A percentile compares a stretch with the other conserved stretches of the same genome.
Conservation (phyloP, 495 filamentous ascomycete genomes). For the Peziza echinospora region DNA sequence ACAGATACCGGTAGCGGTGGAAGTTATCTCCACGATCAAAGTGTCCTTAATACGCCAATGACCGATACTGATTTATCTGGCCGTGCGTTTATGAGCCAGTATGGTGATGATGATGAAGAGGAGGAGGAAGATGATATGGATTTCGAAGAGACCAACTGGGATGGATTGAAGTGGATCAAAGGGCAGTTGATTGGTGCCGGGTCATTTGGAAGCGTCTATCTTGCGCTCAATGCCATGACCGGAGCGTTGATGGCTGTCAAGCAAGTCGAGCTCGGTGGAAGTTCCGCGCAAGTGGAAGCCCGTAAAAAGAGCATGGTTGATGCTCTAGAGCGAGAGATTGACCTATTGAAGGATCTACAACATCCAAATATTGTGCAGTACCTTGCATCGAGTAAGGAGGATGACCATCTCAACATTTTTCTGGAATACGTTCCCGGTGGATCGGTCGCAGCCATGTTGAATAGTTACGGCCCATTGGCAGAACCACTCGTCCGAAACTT, state of each 20-base stretch:
- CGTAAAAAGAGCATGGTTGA: constrained; percentile 96
- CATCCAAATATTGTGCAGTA: constrained; percentile 98
- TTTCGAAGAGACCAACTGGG: constrained; percentile 38
- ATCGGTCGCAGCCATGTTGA: constrained; percentile 92
- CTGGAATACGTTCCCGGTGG: constrained; percentile 96
- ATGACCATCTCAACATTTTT: constrained; percentile 95
- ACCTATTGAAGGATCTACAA: constrained; percentile 76
- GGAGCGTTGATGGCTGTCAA: constrained; percentile 97
- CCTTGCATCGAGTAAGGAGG: constrained; percentile 75
- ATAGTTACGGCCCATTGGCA: constrained; percentile 84
- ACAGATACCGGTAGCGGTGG: constrained; percentile 53
- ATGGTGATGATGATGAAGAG: constrained; percentile 70
- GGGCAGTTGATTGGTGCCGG: constrained; percentile 91
- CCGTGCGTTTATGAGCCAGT: constrained; percentile 25
- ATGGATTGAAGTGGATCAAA: constrained; percentile 97
- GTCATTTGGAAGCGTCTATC: constrained; percentile 88
- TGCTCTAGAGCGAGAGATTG: constrained; percentile 88
- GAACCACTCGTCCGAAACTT: constrained; percentile 92
- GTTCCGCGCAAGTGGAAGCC: constrained; percentile 59
- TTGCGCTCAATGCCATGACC: constrained; percentile 91
- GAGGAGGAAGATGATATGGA: constrained; percentile 58
- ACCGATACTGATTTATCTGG: constrained; percentile 27
- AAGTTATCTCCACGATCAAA: constrained; percentile 69
- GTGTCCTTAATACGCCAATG: constrained; percentile 43
- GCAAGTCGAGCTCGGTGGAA: constrained; percentile 81